A percentile compares a stretch with the other conserved stretches of the same genome.
Evolutionary conservation across 306 rosid species (phyloP).

Genomic region (Medicago lupulina): DNA sequence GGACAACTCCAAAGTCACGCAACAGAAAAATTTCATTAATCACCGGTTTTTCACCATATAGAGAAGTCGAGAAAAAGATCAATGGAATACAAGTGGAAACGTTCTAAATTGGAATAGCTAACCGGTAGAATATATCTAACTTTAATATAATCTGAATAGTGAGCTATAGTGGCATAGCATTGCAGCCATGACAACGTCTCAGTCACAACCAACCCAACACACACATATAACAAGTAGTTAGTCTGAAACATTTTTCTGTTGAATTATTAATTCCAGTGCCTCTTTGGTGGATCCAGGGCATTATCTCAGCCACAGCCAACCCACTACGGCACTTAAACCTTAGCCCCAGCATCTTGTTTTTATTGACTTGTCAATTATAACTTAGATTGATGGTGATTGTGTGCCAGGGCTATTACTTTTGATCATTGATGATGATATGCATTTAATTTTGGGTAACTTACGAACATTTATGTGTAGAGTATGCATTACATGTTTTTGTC

Average conservation of each 20-base stretch:
- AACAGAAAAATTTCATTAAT: conserved; percentile 21
- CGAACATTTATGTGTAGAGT: conserved; percentile 7
- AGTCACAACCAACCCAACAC: conserved; percentile 6
- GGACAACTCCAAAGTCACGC: not conserved
- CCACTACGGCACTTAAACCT: conserved; percentile 11
- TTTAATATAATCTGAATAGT: not conserved
- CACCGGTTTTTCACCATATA: conserved; percentile 2
- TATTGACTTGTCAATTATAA: not conserved
- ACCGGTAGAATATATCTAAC: not conserved
- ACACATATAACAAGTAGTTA: not conserved
- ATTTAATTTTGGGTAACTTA: conserved; percentile 2
- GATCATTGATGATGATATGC: conserved; percentile 3
- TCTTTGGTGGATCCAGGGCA: conserved; percentile 2
- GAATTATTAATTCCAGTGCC: not conserved
- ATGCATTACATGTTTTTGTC: conserved; percentile 3
- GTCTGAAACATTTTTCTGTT: not conserved
- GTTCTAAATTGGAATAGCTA: conserved; percentile 3
- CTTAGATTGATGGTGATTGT: conserved; percentile 6
- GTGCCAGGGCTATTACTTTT: not conserved
- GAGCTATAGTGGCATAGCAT: not conserved
- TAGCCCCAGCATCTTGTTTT: not conserved
- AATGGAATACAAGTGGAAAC: not conserved
- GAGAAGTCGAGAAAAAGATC: conserved; percentile 13
- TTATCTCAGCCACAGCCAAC: conserved; percentile 7
- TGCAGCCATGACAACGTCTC: conserved; percentile 4